Evolutionary conservation across 2,329 filamentous ascomycete species (phyloP).

Genomic region (Stagonosporopsis chrysanthemi): DNA sequence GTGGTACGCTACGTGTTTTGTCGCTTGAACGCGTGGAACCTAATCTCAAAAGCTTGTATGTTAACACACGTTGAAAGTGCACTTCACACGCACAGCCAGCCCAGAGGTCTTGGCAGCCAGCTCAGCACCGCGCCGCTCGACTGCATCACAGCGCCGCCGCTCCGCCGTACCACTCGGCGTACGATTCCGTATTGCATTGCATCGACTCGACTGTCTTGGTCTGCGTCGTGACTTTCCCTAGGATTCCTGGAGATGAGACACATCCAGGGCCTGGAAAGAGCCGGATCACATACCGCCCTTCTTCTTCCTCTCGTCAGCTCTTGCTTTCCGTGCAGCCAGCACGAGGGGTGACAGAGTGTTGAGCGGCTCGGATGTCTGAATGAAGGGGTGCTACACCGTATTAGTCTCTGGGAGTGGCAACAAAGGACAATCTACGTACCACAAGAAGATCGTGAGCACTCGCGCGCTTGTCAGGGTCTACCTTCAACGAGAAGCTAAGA

Average conservation of each 20-base stretch:
- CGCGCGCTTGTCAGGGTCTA: conserved; percentile 95
- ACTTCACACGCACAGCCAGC: conserved; percentile 3
- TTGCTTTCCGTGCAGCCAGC: conserved; percentile 80
- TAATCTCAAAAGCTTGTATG: conserved; percentile 6
- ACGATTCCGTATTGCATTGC: conserved; percentile 34
- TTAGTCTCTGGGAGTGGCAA: conserved; percentile 15
- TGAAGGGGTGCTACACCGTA: conserved; percentile 55
- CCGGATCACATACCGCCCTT: conserved; percentile 54
- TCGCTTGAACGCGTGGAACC: conserved; percentile 6
- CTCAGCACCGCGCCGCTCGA: neutral
- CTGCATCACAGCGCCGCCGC: conserved; percentile 18
- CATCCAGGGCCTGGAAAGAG: conserved; percentile 29
- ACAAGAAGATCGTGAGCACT: conserved; percentile 92
- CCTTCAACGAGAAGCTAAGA: conserved; percentile 89
- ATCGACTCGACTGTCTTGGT: conserved; percentile 26
- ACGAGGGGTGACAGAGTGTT: conserved; percentile 85
- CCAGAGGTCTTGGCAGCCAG: neutral
- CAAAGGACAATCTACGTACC: conserved; percentile 65
- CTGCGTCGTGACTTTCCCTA: conserved; percentile 34
- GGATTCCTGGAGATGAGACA: conserved; percentile 37
- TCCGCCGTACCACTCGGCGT: conserved; percentile 41
- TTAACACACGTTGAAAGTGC: conserved; percentile 1
- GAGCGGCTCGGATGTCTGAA: conserved; percentile 60
- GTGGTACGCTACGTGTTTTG: neutral
- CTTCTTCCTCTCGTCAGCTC: conserved; percentile 74